Base-by-base conservation (phyloP, 140 eudicot genomes). In the Bidens hawaiensis region DNA sequence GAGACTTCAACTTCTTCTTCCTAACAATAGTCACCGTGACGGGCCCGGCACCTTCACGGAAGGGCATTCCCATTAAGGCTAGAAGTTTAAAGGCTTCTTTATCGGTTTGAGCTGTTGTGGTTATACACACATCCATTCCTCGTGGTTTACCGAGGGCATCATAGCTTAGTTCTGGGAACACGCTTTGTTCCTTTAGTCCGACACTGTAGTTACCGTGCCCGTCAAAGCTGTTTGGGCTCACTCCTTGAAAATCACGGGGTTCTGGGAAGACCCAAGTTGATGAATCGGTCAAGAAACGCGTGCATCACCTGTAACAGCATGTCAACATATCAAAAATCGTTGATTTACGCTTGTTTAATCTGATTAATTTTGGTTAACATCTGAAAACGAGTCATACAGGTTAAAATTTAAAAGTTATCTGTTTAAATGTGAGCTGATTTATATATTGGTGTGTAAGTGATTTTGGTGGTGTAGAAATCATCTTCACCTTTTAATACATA, bases 51-150 rank as follows among this genome's bases (percentile, higher is more conserved):
- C 96, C 95, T 72, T 85, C 96, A 72, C 89, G 88, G 51, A 91
- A 91, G 0, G 99, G 99, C 96, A 91, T 91, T 27, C 99, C 99
- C 99, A 87, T 87, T 25, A 91, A 93, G 13, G 87, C 83, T 34
- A 91, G 50, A 42, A 91, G 77, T 58, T 42, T 84, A 56, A 76
- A 77, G 0, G 93, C 96, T 77, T 91, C 99, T 82, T 87, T 87
- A 59, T 91, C 99, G 3, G 95, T 84, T 49, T 66, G 50, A 47
- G 99, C 96, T 4, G 99, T 87, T 60, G 99, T 91, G 14, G 82
- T 14, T 41, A 91, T 91, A 77, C 93, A 80, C 10, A 91, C 89
- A 26, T 87, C 96, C 99, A 91, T 91, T 69, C 99, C 99, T 63
- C 95, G 75, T 2, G 86, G 85, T 72, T 85, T 91, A 16, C 99